Percentiles rank a stretch among this genome's conserved stretches.
Evolutionary conservation across 768 basidiomycete genomes (phyloP).

Genomic region (Albatrellus ellisii): DNA sequence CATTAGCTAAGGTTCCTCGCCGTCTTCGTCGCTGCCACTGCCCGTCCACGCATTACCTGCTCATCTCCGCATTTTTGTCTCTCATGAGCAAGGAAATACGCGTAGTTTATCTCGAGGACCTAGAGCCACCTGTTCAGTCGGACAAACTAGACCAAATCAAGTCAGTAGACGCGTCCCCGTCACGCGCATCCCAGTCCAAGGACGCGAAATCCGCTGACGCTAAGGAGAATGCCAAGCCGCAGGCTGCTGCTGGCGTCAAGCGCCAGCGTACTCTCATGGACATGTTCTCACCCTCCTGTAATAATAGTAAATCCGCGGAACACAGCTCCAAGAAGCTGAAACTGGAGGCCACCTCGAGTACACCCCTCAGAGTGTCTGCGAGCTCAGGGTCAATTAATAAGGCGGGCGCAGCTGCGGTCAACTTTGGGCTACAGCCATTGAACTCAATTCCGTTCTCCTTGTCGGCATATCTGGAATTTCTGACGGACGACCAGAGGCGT

Average conservation of each 20-base stretch:
- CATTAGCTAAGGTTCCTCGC: too few relatives aligned
- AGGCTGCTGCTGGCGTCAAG: constrained; percentile 18
- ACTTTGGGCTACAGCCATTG: constrained; percentile 21
- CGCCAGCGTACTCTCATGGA: constrained; percentile 56
- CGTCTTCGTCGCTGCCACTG: not conserved
- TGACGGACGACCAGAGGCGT: constrained; percentile 42
- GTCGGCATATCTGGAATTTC: constrained; percentile 34
- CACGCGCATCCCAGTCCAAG: constrained; percentile 2
- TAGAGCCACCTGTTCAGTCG: constrained; percentile 10
- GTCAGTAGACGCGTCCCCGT: constrained; percentile 3
- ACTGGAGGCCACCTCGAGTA: constrained; percentile 12
- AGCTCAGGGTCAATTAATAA: not conserved
- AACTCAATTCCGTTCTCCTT: constrained; percentile 63
- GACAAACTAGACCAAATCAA: too few relatives aligned
- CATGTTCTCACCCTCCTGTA: constrained; percentile 39
- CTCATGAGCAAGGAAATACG: constrained; percentile 6
- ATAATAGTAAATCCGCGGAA: constrained; percentile 18
- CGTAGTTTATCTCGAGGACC: constrained; percentile 24
- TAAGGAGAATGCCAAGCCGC: not conserved
- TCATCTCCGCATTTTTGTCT: constrained; percentile 1
- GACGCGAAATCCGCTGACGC: constrained; percentile 3
- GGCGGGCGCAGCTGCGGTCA: not conserved
- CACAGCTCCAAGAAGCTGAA: constrained; percentile 36
- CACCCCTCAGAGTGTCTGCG: constrained; percentile 2
- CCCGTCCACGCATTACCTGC: not conserved